phyloP scores from a whole-genome alignment of 176 grass and related monocot genomes.

The Alloteropsis semialata region DNA sequence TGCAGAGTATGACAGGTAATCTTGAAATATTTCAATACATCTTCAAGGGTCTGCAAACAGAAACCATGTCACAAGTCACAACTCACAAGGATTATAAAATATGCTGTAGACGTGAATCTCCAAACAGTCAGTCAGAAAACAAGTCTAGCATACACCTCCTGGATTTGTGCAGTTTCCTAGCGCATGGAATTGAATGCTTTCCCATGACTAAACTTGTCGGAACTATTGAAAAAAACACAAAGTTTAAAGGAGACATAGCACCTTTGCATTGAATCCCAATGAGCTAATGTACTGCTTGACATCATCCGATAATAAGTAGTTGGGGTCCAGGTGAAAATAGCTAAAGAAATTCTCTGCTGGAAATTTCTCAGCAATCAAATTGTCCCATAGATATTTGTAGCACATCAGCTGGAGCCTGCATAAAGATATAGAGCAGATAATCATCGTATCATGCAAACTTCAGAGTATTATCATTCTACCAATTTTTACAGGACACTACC shows the following conservation, averaged over 20 bases:
- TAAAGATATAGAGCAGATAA: conserved; percentile 26
- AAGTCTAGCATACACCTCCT: neutral
- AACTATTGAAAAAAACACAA: neutral
- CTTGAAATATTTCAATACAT: conserved; percentile 68
- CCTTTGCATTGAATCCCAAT: conserved; percentile 72
- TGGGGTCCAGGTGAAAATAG: conserved; percentile 69
- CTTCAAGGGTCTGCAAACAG: conserved; percentile 64
- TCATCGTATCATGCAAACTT: neutral
- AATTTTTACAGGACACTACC: neutral
- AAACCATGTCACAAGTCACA: conserved; percentile 5
- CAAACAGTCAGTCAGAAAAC: neutral
- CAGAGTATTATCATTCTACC: neutral
- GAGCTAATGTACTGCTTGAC: conserved; percentile 61
- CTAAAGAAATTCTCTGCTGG: conserved; percentile 61
- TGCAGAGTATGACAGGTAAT: conserved; percentile 53
- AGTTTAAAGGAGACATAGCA: conserved; percentile 25
- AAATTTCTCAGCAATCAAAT: conserved; percentile 50
- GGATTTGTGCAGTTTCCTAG: neutral
- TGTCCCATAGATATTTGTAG: conserved; percentile 92
- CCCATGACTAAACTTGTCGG: neutral
- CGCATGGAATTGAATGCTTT: conserved; percentile 8
- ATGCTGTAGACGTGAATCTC: neutral
- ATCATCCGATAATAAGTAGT: conserved; percentile 61
- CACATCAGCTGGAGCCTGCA: conserved; percentile 95
- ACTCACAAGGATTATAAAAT: neutral